Evolutionary conservation across 805 yeast species (phyloP), one percentile per base, ranked within the genome.

Genomic region (Candida sithepensis): DNA sequence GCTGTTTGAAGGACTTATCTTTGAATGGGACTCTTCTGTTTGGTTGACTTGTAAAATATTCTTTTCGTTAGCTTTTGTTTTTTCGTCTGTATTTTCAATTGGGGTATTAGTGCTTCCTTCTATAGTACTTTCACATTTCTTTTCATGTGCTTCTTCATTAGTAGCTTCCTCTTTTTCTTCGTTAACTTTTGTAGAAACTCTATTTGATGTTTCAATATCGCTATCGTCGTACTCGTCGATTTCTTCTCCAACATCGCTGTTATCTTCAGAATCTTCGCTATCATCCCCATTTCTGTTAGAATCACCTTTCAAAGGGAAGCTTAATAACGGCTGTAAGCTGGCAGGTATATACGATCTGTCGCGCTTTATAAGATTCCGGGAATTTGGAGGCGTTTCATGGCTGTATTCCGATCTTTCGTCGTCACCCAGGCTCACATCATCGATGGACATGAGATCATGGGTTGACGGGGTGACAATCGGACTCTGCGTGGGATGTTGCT

Each of bases 291-390:
- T 30, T 9, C 22, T 40, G 21, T 21, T 38, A 32, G 47, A 44
- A 34, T 19, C 21, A 20, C 45, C 46, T 6, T 21, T 22, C 30
- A 47, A 48, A 43, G 48, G 57, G 44, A 43, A 50, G 39, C 33
- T 51, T 51, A 40, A 42, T 50, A 44, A 48, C 33, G 43, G 47
- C 38, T 23, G 43, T 34, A 46, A 37, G 23, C 42, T 44, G 12
- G 33, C 41, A 30, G 51, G 57, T 8, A 47, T 40, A 38, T 45
- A 45, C 16, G 45, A 22, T 18, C 32, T 21, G 8, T 22, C 18
- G 4, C 32, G 32, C 5, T 14, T 36, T n/a, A n/a, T n/a, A n/a
- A n/a, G n/a, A n/a, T n/a, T n/a, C n/a, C n/a, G n/a, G n/a, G n/a
- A n/a, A n/a, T n/a, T n/a, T n/a, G n/a, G n/a, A n/a, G n/a, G n/a